Percentiles rank a stretch among this genome's conserved stretches.
phyloP scores from a whole-genome alignment of 441 rosid species.

The Theobroma grandiflorum region DNA sequence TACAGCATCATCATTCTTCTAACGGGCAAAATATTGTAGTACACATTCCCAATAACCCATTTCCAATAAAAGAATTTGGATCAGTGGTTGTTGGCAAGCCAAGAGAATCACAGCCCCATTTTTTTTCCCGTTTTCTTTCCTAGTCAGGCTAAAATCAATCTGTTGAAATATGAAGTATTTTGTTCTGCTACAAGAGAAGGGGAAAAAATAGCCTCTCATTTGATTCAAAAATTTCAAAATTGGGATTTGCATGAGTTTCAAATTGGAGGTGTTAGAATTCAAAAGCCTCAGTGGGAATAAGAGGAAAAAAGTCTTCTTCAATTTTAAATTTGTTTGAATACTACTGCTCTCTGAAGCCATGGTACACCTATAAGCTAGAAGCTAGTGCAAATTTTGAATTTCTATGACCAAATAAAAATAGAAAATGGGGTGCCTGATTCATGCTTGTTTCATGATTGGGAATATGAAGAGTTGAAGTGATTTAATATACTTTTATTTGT shows the following conservation, averaged over 20 bases:
- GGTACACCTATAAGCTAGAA: not conserved
- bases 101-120: not conserved
- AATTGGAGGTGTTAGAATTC: not conserved
- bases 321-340: slow-evolving; percentile 3
- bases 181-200: not conserved
- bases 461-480: no score
- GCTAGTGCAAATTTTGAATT: not conserved
- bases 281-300: not conserved
- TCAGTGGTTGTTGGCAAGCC: not conserved
- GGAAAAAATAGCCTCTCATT: not conserved
- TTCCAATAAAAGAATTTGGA: not conserved
- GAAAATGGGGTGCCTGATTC: not conserved
- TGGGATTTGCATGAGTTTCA: not conserved
- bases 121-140: not conserved
- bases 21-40: not conserved
- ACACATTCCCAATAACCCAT: not conserved
- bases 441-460: not conserved
- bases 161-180: not conserved
- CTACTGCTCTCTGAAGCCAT: not conserved
- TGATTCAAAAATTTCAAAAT: not conserved
- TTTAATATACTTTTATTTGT: no score
- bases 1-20: not conserved
- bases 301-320: not conserved
- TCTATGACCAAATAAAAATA: not conserved
- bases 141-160: no score